Evolutionary conservation across 2,329 filamentous ascomycete species (phyloP).

Genomic region (Xylariaceae sp.): DNA sequence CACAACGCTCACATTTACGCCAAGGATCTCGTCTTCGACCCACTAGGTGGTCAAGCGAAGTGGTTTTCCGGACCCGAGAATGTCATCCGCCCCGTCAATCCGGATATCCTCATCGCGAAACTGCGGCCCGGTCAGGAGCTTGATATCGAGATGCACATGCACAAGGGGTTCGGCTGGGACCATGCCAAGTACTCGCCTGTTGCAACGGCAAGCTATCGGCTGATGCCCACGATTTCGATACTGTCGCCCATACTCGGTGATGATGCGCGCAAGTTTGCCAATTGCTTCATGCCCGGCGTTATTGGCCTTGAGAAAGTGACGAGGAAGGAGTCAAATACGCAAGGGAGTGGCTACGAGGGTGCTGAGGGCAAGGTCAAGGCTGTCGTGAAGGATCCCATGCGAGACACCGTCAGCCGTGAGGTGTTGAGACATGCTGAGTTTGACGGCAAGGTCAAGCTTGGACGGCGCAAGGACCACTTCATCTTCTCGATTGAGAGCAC

Average conservation of each 20-base stretch:
- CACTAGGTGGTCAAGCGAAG: slow-evolving; percentile 67
- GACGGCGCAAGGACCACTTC: slow-evolving; percentile 88
- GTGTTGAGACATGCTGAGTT: slow-evolving; percentile 90
- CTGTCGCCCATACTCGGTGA: slow-evolving; percentile 75
- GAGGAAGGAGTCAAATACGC: slow-evolving; percentile 55
- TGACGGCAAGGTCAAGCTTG: slow-evolving; percentile 90
- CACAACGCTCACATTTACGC: slow-evolving; percentile 81
- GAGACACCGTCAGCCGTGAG: slow-evolving; percentile 92
- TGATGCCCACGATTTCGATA: slow-evolving; percentile 86
- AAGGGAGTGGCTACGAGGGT: slow-evolving; percentile 65
- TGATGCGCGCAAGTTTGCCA: slow-evolving; percentile 84
- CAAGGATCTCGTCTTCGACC: slow-evolving; percentile 69
- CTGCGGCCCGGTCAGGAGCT: slow-evolving; percentile 86
- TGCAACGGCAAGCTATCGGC: slow-evolving; percentile 86
- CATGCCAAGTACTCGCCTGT: slow-evolving; percentile 98
- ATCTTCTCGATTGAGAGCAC: slow-evolving; percentile 95
- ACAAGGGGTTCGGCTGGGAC: slow-evolving; percentile 90
- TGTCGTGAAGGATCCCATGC: slow-evolving; percentile 82
- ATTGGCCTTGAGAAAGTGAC: slow-evolving; percentile 75
- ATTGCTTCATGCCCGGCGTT: slow-evolving; percentile 86
- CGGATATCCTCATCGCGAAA: slow-evolving; percentile 92
- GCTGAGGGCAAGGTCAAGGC: slow-evolving; percentile 80
- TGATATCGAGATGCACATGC: slow-evolving; percentile 82
- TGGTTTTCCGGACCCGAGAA: slow-evolving; percentile 62
- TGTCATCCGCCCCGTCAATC: slow-evolving; percentile 74